phyloP scores from a whole-genome alignment of 495 filamentous ascomycete species.

The Lentithecium fluviatile region DNA sequence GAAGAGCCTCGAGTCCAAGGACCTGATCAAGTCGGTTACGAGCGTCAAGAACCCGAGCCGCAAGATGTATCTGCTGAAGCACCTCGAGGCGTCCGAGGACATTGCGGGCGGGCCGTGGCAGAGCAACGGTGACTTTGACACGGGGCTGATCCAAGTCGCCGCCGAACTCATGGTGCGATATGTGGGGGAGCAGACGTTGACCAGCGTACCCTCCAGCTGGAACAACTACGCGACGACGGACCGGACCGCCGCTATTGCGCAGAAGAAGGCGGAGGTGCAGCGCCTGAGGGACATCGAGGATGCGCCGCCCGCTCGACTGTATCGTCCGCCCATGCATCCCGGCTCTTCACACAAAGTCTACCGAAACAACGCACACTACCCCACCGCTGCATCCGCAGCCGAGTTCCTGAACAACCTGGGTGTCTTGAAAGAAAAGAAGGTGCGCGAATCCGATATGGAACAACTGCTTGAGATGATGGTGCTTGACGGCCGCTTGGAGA shows the following conservation, averaged over 20 bases:
- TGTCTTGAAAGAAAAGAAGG: constrained; percentile 59
- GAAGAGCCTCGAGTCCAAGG: constrained; percentile 76
- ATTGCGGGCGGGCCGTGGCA: constrained; percentile 93
- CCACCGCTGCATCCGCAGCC: constrained; percentile 71
- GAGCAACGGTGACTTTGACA: constrained; percentile 81
- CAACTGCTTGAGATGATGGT: constrained; percentile 80
- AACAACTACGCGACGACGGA: constrained; percentile 14
- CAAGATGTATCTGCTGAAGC: constrained; percentile 65
- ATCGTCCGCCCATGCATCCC: constrained; percentile 6
- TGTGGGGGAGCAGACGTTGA: constrained; percentile 66
- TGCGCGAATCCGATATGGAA: constrained; percentile 70
- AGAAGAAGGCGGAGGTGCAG: constrained; percentile 19
- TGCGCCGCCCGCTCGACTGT: neutral
- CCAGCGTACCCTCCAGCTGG: constrained; percentile 44
- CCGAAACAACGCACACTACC: constrained; percentile 69
- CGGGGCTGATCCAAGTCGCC: constrained; percentile 75
- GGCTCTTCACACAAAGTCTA: constrained; percentile 48
- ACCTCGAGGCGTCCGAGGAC: constrained; percentile 75
- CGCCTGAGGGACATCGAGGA: constrained; percentile 24
- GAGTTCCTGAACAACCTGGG: constrained; percentile 62
- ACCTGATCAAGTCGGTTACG: constrained; percentile 76
- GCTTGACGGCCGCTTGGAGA: constrained; percentile 75
- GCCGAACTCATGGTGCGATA: constrained; percentile 67
- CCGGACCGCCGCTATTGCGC: constrained; percentile 7
- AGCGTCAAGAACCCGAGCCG: constrained; percentile 60